Evolutionary conservation across 345 rosid species (phyloP).

Genomic region (Cardamine occulta): DNA sequence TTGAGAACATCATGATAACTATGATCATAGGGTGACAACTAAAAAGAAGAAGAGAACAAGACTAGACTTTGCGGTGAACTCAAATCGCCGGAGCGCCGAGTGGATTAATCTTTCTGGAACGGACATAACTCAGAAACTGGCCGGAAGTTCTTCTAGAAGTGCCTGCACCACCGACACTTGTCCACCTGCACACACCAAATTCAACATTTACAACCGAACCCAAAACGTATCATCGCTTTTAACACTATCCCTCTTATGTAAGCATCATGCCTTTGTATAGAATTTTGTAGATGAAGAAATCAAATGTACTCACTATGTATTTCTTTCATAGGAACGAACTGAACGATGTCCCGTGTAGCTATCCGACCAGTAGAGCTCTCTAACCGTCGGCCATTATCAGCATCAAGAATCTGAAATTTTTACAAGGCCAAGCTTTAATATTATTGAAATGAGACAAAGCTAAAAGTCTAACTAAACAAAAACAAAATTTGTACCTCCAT

Average conservation of each 20-base stretch:
- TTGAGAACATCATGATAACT: not conserved
- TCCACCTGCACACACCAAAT: conserved; percentile 54
- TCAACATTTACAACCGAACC: not conserved
- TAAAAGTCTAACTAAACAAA: not conserved
- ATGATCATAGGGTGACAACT: not conserved
- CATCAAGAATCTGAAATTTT: conserved; percentile 68
- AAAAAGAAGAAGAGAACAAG: not conserved
- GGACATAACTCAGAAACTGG: conserved; percentile 75
- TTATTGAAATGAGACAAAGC: not conserved
- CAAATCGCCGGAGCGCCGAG: conserved; percentile 22
- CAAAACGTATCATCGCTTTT: not conserved
- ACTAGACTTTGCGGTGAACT: conserved; percentile 2
- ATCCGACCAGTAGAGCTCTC: conserved; percentile 78
- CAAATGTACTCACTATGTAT: conserved; percentile 62
- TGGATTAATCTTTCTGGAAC: conserved; percentile 65
- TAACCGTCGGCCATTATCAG: conserved; percentile 68
- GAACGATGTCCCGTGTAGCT: conserved; percentile 89
- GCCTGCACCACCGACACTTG: conserved; percentile 70
- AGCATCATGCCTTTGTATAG: not conserved
- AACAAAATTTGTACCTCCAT: conserved; percentile 69
- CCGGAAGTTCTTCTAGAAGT: conserved; percentile 81
- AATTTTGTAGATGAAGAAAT: not conserved
- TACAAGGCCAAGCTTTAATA: not conserved
- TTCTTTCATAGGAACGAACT: conserved; percentile 81
- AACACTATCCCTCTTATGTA: not conserved